These are phyloP conservation scores for Medicago ruthenica DNA, from an alignment of 306 rosid species.

Conservation along the genomic window DNA sequence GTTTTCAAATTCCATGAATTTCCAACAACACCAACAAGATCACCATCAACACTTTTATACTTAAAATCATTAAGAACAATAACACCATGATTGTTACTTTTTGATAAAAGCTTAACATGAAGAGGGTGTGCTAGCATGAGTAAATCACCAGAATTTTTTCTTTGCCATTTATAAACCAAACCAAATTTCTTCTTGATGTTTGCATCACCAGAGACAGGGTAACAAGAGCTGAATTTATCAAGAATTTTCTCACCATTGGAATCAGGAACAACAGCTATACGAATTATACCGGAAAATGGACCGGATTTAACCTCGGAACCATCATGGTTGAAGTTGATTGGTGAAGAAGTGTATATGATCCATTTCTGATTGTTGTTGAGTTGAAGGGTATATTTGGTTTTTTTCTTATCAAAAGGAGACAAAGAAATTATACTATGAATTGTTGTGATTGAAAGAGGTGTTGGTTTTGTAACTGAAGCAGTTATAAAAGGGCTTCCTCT, in stretches of 20 bases:
- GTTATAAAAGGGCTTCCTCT: slow-evolving; percentile 87
- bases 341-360: slow-evolving; percentile 69
- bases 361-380: slow-evolving; percentile 79
- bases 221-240: slow-evolving; percentile 68
- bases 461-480: slow-evolving; percentile 46
- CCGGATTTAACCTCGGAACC: slow-evolving; percentile 52
- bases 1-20: slow-evolving; percentile 69
- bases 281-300: slow-evolving; percentile 64
- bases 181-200: slow-evolving; percentile 51
- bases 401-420: slow-evolving; percentile 47
- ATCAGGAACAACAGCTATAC: slow-evolving; percentile 63
- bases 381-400: slow-evolving; percentile 61
- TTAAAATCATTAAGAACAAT: slow-evolving; percentile 66
- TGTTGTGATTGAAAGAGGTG: slow-evolving; percentile 64
- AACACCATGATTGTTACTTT: slow-evolving; percentile 16
- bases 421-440: slow-evolving; percentile 66
- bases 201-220: slow-evolving; percentile 75
- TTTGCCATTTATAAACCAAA: slow-evolving; percentile 77
- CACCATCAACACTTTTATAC: slow-evolving; percentile 82
- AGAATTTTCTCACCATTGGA: slow-evolving; percentile 54
- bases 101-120: slow-evolving; percentile 63
- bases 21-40: slow-evolving; percentile 91
- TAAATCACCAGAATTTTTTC: slow-evolving; percentile 69
- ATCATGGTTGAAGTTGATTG: slow-evolving; percentile 48
- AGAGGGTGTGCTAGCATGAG: slow-evolving; percentile 91